These are phyloP conservation scores for Mortierella sp. DNA, from an alignment of 371 early-diverging fungal genomes.

Conservation along the genomic window DNA sequence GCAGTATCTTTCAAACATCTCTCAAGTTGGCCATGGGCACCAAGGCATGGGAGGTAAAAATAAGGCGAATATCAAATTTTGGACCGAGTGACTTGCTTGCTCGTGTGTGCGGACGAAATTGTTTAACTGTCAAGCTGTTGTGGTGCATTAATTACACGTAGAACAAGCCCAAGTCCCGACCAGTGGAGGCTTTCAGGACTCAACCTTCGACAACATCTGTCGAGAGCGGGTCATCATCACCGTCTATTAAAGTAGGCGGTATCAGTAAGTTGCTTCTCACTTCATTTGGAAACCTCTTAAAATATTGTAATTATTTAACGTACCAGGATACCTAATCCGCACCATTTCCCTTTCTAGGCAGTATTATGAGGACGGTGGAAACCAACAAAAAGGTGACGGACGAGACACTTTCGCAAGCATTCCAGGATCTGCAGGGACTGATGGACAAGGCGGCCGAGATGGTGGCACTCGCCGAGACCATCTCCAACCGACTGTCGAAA, in stretches of 20 bases:
- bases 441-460: conserved; percentile 91
- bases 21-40: conserved; percentile 69
- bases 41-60: conserved; percentile 76
- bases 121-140: not conserved
- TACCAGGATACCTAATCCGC: not conserved
- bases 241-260: conserved; percentile 35
- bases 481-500: conserved; percentile 70
- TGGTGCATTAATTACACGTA: not conserved
- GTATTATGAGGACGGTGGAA: conserved; percentile 81
- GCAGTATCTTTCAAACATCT: conserved; percentile 67
- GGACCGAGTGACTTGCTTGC: not conserved
- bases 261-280: conserved; percentile 32
- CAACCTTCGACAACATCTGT: not conserved
- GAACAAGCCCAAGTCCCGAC: conserved; percentile 28
- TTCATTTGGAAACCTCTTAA: not conserved
- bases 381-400: conserved; percentile 72
- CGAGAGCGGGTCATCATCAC: conserved; percentile 6
- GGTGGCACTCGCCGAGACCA: conserved; percentile 67
- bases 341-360: conserved; percentile 61
- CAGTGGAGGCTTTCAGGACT: not conserved
- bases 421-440: conserved; percentile 86
- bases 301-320: not conserved
- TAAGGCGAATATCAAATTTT: not conserved
- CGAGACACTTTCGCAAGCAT: conserved; percentile 82
- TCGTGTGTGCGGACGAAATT: not conserved